Conservation (phyloP, 768 basidiomycete genomes). For the Auricularia sp. region DNA sequence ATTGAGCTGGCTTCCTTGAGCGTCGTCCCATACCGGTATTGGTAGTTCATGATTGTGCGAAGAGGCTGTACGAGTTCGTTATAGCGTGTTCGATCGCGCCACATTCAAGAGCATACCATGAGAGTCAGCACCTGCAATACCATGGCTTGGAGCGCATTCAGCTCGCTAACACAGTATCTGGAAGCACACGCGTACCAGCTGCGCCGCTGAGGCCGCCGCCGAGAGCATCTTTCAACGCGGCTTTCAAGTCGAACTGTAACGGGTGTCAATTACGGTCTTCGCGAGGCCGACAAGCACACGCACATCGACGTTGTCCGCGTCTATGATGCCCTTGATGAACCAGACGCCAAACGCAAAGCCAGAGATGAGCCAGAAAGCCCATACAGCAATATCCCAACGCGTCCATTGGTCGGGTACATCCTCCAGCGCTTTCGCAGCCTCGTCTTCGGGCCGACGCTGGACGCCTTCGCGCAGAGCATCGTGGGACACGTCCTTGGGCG, state of each 20-base stretch:
- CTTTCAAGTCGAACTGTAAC: conserved; percentile 64
- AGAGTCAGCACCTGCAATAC: conserved; percentile 83
- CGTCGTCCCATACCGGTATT: conserved; percentile 43
- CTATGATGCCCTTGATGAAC: conserved; percentile 63
- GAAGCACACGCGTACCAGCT: conserved; percentile 40
- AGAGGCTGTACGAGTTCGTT: conserved; percentile 46
- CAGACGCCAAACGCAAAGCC: background rate
- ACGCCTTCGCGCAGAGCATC: background rate
- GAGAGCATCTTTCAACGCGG: conserved; percentile 70
- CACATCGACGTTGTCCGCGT: conserved; percentile 58
- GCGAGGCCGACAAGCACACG: conserved; percentile 14
- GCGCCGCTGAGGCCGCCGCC: conserved; percentile 90
- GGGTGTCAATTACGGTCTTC: background rate
- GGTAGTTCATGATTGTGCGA: conserved; percentile 98
- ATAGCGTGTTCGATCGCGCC: background rate
- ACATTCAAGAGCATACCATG: conserved; percentile 38
- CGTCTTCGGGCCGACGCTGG: background rate
- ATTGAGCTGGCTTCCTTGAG: conserved; percentile 3
- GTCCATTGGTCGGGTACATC: background rate
- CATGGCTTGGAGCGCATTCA: conserved; percentile 53
- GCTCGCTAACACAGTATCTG: conserved; percentile 5
- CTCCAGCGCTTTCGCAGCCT: background rate
- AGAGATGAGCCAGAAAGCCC: background rate
- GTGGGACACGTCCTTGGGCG: background rate
- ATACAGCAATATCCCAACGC: background rate